Conservation (phyloP, 495 filamentous ascomycete species). For the Clavariopsis aquatica region DNA sequence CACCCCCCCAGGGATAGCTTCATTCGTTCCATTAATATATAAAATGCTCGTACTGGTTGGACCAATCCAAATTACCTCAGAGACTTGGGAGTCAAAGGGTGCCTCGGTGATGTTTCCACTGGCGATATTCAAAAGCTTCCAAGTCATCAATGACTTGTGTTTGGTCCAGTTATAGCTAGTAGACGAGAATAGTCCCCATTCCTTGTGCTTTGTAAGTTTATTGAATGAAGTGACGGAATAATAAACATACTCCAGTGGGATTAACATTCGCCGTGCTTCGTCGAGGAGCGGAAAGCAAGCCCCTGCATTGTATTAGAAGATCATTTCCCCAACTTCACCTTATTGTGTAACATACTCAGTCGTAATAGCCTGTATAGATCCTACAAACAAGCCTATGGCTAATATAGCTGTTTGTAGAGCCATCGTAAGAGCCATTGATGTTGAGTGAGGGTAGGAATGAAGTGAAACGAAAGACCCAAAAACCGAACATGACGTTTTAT, state of each 20-base stretch:
- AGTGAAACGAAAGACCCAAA: not conserved
- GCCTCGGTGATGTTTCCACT: conserved; percentile 27
- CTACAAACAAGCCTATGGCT: conserved; percentile 5
- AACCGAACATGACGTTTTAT: conserved; percentile 24
- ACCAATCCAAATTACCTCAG: conserved; percentile 30
- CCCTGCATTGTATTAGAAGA: not conserved
- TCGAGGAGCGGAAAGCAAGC: conserved; percentile 26
- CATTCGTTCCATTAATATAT: conserved; percentile 54
- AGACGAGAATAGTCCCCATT: conserved; percentile 25
- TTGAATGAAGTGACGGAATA: not conserved
- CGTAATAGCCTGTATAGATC: conserved; percentile 8
- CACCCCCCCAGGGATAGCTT: conserved; percentile 48
- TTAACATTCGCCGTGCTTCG: conserved; percentile 33
- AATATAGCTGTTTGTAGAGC: not conserved
- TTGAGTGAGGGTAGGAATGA: not conserved
- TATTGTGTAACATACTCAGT: conserved; percentile 11
- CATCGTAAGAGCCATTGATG: conserved; percentile 18
- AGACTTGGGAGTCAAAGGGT: conserved; percentile 28
- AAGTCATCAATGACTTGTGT: conserved; percentile 29
- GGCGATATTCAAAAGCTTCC: conserved; percentile 23
- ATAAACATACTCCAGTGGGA: conserved; percentile 20
- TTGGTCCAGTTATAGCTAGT: conserved; percentile 34
- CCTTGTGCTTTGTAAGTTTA: conserved; percentile 8
- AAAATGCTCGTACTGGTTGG: conserved; percentile 41
- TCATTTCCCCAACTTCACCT: not conserved